Evolutionary conservation across 2,329 filamentous ascomycete species (phyloP).

Genomic region (Pseudogymnoascus sp.): DNA sequence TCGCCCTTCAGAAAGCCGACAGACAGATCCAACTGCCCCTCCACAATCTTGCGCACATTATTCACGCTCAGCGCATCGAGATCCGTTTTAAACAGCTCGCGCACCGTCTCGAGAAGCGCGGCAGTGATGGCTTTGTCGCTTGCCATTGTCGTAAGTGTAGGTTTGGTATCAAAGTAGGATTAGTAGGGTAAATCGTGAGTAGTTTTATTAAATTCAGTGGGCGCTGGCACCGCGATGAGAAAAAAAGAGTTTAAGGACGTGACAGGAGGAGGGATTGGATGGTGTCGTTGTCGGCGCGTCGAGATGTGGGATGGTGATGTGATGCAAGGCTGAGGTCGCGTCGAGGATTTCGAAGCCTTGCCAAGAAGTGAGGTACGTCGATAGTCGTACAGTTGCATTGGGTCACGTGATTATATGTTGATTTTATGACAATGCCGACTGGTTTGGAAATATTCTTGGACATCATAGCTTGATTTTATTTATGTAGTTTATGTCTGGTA

Average conservation of each 20-base stretch:
- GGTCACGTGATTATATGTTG: not conserved
- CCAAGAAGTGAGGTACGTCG: conserved; percentile 1
- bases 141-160: conserved; percentile 26
- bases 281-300: conserved; percentile 3
- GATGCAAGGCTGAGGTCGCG: conserved; percentile 7
- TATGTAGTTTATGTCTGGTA: not conserved
- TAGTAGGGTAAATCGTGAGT: not conserved
- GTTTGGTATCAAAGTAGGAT: not conserved
- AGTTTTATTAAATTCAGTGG: not conserved
- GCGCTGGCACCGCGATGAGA: not conserved
- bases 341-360: conserved; percentile 6
- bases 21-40: conserved; percentile 40
- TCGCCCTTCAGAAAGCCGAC: conserved; percentile 41
- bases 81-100: conserved; percentile 35
- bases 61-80: conserved; percentile 48
- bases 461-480: not conserved
- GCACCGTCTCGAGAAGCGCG: conserved; percentile 40
- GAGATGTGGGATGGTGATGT: not conserved
- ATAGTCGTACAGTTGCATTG: not conserved
- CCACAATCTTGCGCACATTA: conserved; percentile 44
- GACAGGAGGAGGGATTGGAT: not conserved
- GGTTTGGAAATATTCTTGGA: not conserved
- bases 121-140: conserved; percentile 36
- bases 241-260: not conserved
- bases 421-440: not conserved